phyloP scores from a whole-genome alignment of 2,329 filamentous ascomycete species.

The Septoria petroselini region DNA sequence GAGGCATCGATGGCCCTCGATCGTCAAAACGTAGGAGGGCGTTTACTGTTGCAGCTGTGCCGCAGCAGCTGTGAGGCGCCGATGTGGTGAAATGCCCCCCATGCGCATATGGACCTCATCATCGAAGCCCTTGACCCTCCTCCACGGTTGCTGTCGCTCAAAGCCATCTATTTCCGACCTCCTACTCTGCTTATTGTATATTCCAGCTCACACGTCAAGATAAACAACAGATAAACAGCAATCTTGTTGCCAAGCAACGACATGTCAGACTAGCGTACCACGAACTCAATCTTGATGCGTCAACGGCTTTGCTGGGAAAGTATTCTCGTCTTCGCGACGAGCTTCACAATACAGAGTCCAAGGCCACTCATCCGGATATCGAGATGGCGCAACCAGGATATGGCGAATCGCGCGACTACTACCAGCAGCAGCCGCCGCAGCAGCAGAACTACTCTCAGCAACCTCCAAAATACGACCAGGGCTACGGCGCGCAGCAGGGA shows the following conservation, averaged over 20 bases:
- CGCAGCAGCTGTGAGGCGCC: conserved; percentile 4
- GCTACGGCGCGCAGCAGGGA: conserved; percentile 26
- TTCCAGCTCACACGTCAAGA: too few relatives aligned
- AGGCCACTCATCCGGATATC: not conserved
- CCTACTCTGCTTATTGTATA: too few relatives aligned
- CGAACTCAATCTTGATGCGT: not conserved
- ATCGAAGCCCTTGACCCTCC: too few relatives aligned
- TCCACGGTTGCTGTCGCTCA: too few relatives aligned
- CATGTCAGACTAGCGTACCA: not conserved
- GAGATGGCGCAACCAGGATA: conserved; percentile 14
- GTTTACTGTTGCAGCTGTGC: conserved; percentile 3
- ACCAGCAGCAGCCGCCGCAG: conserved; percentile 15
- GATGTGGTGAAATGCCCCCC: not conserved
- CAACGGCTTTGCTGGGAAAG: not conserved
- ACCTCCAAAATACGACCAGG: conserved; percentile 18
- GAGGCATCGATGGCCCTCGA: not conserved
- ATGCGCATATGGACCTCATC: too few relatives aligned
- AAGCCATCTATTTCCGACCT: too few relatives aligned
- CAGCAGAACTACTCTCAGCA: conserved; percentile 12
- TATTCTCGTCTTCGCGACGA: conserved; percentile 5
- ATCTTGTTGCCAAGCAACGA: conserved; percentile 5
- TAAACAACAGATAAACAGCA: not conserved
- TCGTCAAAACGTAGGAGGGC: not conserved
- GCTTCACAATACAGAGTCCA: not conserved
- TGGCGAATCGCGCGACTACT: conserved; percentile 17